Evolutionary conservation across 768 basidiomycete genomes (phyloP).

Genomic region (Lactarius hengduanensis): DNA sequence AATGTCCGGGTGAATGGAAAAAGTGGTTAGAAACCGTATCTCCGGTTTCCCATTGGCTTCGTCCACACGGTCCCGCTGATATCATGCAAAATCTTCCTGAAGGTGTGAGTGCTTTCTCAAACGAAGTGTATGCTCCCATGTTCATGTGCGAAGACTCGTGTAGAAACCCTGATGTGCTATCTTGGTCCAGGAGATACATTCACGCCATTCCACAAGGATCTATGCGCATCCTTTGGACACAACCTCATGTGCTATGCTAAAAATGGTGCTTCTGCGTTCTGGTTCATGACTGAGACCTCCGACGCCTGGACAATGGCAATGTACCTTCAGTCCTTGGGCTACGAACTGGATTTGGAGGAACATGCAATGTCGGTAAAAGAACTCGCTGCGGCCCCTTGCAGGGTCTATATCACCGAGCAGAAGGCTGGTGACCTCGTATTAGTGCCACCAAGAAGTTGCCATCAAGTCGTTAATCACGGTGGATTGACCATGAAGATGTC

Average conservation of each 20-base stretch:
- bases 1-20: conserved; percentile 65
- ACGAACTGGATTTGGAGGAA: conserved; percentile 73
- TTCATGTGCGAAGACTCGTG: conserved; percentile 32
- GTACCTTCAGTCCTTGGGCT: conserved; percentile 56
- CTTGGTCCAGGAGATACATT: conserved; percentile 79
- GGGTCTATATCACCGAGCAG: conserved; percentile 70
- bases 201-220: conserved; percentile 83
- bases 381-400: conserved; percentile 62
- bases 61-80: conserved; percentile 57
- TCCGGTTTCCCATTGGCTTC: conserved; percentile 52
- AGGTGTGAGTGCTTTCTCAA: conserved; percentile 41
- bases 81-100: conserved; percentile 55
- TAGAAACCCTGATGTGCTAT: conserved; percentile 86
- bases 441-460: conserved; percentile 77
- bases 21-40: conserved; percentile 51
- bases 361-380: conserved; percentile 63
- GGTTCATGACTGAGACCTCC: conserved; percentile 79
- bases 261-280: conserved; percentile 67
- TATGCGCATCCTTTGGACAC: conserved; percentile 80
- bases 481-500: conserved; percentile 82
- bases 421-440: conserved; percentile 74
- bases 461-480: conserved; percentile 80
- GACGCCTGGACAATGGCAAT: conserved; percentile 52
- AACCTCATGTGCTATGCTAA: conserved; percentile 86
- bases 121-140: conserved; percentile 14